These are phyloP conservation scores for Leccinum aurantiacum DNA, from an alignment of 768 basidiomycete species.

Conservation along the genomic window DNA sequence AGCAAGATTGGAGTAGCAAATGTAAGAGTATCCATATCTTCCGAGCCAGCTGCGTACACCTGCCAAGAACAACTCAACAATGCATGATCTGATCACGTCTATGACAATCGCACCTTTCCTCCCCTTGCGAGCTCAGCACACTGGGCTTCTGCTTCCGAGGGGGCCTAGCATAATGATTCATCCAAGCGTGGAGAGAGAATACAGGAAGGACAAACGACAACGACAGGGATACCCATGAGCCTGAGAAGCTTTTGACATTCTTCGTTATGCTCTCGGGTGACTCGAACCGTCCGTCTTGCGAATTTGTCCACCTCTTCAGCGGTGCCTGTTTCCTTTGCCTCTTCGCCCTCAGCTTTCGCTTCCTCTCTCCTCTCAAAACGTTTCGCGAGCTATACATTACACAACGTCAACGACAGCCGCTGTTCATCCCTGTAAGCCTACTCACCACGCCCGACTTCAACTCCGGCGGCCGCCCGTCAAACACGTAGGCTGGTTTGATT, in stretches of 20 bases:
- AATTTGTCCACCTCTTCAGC: slow-evolving; percentile 91
- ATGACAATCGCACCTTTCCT: slow-evolving; percentile 62
- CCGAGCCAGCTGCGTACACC: slow-evolving; percentile 97
- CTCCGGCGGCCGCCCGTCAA: slow-evolving; percentile 98
- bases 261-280: slow-evolving; percentile 94
- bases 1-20: slow-evolving; percentile 90
- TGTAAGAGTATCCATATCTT: slow-evolving; percentile 99
- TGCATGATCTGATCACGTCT: background rate
- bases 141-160: slow-evolving; percentile 98
- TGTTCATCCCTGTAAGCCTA: slow-evolving; percentile 18
- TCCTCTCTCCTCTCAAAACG: slow-evolving; percentile 90
- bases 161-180: slow-evolving; percentile 59
- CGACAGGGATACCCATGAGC: slow-evolving; percentile 96
- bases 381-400: slow-evolving; percentile 74
- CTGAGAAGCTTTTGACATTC: slow-evolving; percentile 85
- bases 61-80: slow-evolving; percentile 28
- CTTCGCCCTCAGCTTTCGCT: slow-evolving; percentile 92
- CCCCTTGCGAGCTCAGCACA: slow-evolving; percentile 98
- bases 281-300: slow-evolving; percentile 87
- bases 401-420: background rate
- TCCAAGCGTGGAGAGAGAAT: slow-evolving; percentile 1
- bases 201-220: slow-evolving; percentile 60
- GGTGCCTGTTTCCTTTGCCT: slow-evolving; percentile 95
- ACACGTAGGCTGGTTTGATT: slow-evolving; percentile 97
- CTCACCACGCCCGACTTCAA: slow-evolving; percentile 95